phyloP scores from a whole-genome alignment of 345 rosid genomes.

The Kernera saxatilis region DNA sequence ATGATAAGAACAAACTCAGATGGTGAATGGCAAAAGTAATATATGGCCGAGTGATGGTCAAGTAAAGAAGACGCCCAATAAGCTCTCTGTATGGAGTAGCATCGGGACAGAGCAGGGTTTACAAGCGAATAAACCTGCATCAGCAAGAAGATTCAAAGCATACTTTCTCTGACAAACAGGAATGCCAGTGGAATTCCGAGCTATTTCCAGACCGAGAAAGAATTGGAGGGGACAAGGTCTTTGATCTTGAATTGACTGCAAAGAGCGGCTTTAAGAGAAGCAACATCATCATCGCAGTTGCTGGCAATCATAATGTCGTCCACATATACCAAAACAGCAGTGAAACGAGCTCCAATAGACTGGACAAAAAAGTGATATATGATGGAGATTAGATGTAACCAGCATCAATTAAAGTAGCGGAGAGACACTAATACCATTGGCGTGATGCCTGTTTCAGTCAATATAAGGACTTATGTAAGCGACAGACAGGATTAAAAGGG shows the following conservation, averaged over 20 bases:
- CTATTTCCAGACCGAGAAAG: neutral
- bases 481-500: neutral
- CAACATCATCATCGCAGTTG: neutral
- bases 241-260: neutral
- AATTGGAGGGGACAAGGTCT: neutral
- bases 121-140: too few species aligned
- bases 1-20: too few species aligned
- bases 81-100: too few species aligned
- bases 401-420: neutral
- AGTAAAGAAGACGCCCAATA: too few species aligned
- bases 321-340: neutral
- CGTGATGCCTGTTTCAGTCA: neutral
- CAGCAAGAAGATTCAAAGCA: too few species aligned
- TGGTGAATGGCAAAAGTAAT: too few species aligned
- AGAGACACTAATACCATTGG: neutral
- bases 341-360: accelerated
- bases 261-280: accelerated
- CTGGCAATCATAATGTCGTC: neutral
- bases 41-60: too few species aligned
- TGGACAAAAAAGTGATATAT: neutral
- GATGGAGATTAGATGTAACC: neutral
- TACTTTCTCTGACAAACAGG: neutral
- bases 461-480: neutral
- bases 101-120: too few species aligned
- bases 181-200: neutral